A percentile compares a stretch with the other conserved stretches of the same genome.
These are phyloP conservation scores for Lagerstroemia fauriei DNA, from an alignment of 441 rosid genomes.

Conservation along the genomic window DNA sequence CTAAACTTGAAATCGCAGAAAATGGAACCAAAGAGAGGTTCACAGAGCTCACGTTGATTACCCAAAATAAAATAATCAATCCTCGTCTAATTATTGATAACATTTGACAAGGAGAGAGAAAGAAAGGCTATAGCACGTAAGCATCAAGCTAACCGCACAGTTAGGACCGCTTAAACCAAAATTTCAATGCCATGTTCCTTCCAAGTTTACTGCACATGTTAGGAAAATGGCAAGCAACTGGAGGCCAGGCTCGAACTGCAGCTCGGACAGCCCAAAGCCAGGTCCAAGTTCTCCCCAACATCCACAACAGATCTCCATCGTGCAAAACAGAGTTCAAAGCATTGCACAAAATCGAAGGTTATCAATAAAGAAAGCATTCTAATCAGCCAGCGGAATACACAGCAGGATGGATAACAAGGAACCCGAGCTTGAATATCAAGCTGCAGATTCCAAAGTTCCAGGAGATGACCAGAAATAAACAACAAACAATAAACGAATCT, in stretches of 20 bases:
- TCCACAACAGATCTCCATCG: neutral
- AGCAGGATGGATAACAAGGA: neutral
- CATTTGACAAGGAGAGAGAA: no score
- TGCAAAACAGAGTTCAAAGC: neutral
- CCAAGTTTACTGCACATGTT: no score
- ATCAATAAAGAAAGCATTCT: neutral
- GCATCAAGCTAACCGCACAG: neutral
- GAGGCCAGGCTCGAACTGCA: neutral
- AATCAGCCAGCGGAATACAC: neutral
- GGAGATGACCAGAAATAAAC: neutral
- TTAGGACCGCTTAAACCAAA: no score
- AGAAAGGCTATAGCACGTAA: neutral
- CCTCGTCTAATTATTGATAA: neutral
- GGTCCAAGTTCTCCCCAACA: neutral
- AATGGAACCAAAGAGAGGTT: no score
- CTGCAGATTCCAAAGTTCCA: neutral
- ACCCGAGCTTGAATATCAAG: neutral
- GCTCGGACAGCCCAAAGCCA: neutral
- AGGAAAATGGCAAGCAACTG: neutral
- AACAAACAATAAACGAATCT: neutral
- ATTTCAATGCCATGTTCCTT: no score
- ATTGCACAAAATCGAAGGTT: neutral
- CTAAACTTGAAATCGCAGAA: no score
- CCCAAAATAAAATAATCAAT: neutral
- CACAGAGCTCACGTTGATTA: neutral